Evolutionary conservation across 441 rosid species (phyloP).

Genomic region (Mallotus repandus): DNA sequence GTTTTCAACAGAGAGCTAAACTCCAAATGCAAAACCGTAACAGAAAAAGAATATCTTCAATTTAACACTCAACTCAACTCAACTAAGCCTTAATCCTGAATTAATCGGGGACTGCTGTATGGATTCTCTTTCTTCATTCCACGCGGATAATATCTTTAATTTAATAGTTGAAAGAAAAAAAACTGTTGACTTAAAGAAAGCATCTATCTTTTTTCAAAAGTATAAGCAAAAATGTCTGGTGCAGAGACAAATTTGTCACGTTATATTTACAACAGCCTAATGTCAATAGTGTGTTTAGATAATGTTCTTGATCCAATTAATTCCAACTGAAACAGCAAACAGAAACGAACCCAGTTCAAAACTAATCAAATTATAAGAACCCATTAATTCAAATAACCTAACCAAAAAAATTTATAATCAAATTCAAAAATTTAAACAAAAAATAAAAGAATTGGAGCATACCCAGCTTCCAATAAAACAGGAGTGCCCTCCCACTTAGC

Average conservation of each 20-base stretch:
- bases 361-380: not conserved
- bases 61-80: too few relatives aligned
- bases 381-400: not conserved
- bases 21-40: not conserved
- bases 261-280: not conserved
- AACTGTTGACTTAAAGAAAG: not conserved
- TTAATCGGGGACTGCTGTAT: too few relatives aligned
- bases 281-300: not conserved
- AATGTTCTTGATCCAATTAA: too few relatives aligned
- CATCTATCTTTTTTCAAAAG: not conserved
- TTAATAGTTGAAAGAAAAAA: not conserved
- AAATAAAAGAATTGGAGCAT: conserved; percentile 1
- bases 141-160: too few relatives aligned
- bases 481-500: conserved; percentile 99
- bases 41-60: not conserved
- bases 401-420: not conserved
- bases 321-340: not conserved
- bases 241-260: not conserved
- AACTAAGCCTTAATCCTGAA: too few relatives aligned
- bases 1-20: not conserved
- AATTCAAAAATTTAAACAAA: not conserved
- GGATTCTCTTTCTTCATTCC: too few relatives aligned
- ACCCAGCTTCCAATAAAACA: conserved; percentile 95
- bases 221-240: not conserved
- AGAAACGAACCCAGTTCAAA: not conserved